A percentile compares a stretch with the other conserved stretches of the same genome.
Conservation (phyloP, 2,329 filamentous ascomycete species). For the Cercospora canescens region DNA sequence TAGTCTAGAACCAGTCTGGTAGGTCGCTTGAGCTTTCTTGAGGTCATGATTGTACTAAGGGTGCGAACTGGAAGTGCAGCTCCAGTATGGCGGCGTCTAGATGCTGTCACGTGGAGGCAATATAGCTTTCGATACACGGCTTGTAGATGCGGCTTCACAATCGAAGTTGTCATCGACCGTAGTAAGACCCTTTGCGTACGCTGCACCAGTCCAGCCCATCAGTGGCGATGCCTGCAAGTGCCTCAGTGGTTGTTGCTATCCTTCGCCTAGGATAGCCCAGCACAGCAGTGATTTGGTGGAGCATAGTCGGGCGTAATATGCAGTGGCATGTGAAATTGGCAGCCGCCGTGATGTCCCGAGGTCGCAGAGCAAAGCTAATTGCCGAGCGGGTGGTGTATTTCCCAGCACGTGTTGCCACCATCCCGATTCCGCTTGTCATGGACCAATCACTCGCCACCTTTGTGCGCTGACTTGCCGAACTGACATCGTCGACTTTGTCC, state of each 20-base stretch:
- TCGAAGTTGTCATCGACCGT: conserved; percentile 6
- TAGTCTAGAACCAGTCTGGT: conserved; percentile 45
- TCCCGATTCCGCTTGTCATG: background rate
- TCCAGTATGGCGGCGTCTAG: background rate
- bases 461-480: background rate
- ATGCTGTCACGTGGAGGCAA: conserved; percentile 1
- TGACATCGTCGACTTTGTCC: conserved; percentile 19
- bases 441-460: background rate
- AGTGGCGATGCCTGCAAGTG: background rate
- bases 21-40: conserved; percentile 11
- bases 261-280: background rate
- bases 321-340: background rate
- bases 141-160: conserved; percentile 7
- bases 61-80: background rate
- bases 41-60: conserved; percentile 9
- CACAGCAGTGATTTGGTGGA: background rate
- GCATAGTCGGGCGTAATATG: background rate
- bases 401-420: conserved; percentile 3
- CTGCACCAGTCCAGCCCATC: background rate
- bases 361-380: background rate
- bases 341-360: conserved; percentile 2
- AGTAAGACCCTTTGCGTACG: background rate
- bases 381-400: background rate
- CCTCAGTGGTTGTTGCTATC: background rate
- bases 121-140: conserved; percentile 4